Base-by-base conservation (phyloP, 192 early-diverging fungal genomes). In the Helicostylum pulchrum region DNA sequence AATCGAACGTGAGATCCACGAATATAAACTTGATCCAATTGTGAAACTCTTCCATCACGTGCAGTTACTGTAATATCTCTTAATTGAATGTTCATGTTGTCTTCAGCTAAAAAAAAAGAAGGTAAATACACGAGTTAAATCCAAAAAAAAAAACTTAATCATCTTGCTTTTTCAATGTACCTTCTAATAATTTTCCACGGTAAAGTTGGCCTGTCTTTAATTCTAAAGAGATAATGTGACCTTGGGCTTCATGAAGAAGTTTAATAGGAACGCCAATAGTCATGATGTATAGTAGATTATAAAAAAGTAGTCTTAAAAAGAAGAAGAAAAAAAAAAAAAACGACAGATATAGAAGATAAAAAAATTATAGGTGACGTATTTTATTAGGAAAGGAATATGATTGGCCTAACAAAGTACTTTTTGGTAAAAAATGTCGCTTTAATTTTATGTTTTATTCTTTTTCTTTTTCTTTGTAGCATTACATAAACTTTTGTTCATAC, bases 31-130 rank as follows among this genome's bases (percentile, higher is more conserved):
- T 96, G 95, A 72, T 97, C 93, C 73, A 99, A 76, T 65, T 97
- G 93, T 65, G 88, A 82, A 31, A 91, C 85, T 53, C 90, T 87
- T 19, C 97, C 97, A 71, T 99, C 97, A 43, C 95, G 86, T 66
- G 82, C 85, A 4, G 95, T 96, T 45, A 94, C 92, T 30, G 90
- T 92, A 60, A 99, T 94, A 62, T 97, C 92, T 67, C 86, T 88
- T 63, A 99, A 83, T 80, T 97, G 97, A 43, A 97, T 88, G 68
- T 99, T 99, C 97, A 99, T 99, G 78, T 97, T 99, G 80, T 99
- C 97, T 77, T 99, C 97, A 50, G 92, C 89, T 86, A 51, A 20
- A 10, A 56, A 65, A 48, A 42, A 62, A 52, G 15, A 42, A 10
- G 7, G 55, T 32, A 61, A 42, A 6, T 34, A 61, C 64, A n/a